These are phyloP conservation scores for Penicillium soppii DNA, from an alignment of 495 filamentous ascomycete genomes.

Conservation along the genomic window DNA sequence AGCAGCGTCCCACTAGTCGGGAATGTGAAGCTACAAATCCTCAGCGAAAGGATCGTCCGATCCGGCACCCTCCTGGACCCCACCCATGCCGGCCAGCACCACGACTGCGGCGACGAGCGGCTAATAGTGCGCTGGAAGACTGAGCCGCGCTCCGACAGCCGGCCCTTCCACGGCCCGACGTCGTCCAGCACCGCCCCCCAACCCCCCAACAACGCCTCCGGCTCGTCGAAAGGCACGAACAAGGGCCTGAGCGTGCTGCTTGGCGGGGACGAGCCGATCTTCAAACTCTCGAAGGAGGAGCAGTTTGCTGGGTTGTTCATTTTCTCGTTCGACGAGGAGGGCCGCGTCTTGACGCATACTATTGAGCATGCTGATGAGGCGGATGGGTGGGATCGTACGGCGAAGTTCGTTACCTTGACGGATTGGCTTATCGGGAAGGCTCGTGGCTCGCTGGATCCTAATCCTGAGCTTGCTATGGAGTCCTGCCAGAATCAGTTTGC, in stretches of 20 bases:
- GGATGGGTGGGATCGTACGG: constrained; percentile 64
- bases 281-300: constrained; percentile 64
- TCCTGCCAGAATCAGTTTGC: constrained; percentile 18
- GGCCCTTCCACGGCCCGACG: constrained; percentile 18
- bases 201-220: constrained; percentile 15
- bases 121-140: constrained; percentile 86
- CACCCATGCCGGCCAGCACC: constrained; percentile 18
- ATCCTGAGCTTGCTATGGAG: constrained; percentile 34
- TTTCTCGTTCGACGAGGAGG: constrained; percentile 92
- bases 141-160: constrained; percentile 41
- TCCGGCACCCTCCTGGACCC: constrained; percentile 39
- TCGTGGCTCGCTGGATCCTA: constrained; percentile 47
- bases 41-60: constrained; percentile 81
- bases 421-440: constrained; percentile 81
- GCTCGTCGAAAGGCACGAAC: constrained; percentile 32
- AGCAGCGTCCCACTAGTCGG: constrained; percentile 85
- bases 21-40: constrained; percentile 81
- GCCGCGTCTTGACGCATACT: constrained; percentile 78
- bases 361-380: constrained; percentile 90
- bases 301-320: constrained; percentile 74
- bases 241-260: constrained; percentile 42
- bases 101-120: constrained; percentile 63
- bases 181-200: neutral
- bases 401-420: constrained; percentile 79
- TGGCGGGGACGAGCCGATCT: constrained; percentile 66